Conservation (phyloP, 2,329 filamentous ascomycete genomes). For the Colletotrichum liriopes region DNA sequence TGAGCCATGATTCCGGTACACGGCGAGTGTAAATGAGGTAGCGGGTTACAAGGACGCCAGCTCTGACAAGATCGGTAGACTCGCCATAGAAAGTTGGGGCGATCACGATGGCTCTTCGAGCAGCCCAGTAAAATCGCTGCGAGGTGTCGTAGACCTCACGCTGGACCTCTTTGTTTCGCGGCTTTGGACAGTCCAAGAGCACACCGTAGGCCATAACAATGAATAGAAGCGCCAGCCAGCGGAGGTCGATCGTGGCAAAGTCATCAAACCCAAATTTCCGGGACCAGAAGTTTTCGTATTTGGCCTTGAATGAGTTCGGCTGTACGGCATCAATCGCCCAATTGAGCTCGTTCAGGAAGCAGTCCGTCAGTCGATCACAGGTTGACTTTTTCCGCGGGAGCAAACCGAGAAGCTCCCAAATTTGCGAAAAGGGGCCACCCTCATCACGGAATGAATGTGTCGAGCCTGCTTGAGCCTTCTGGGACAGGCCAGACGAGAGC, state of each 20-base stretch:
- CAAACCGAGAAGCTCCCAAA: slow-evolving; percentile 58
- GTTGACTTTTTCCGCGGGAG: slow-evolving; percentile 55
- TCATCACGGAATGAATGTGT: slow-evolving; percentile 40
- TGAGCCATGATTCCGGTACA: slow-evolving; percentile 58
- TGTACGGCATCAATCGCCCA: slow-evolving; percentile 56
- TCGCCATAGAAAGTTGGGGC: slow-evolving; percentile 60
- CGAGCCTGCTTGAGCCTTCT: slow-evolving; percentile 44
- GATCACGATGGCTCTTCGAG: slow-evolving; percentile 56
- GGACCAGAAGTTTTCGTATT: slow-evolving; percentile 57
- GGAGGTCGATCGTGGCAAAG: slow-evolving; percentile 56
- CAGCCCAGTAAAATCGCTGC: slow-evolving; percentile 59
- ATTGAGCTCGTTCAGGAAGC: slow-evolving; percentile 55
- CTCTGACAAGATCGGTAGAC: slow-evolving; percentile 57
- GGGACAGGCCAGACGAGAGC: slow-evolving; percentile 45
- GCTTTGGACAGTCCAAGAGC: slow-evolving; percentile 53
- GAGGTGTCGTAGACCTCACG: slow-evolving; percentile 56
- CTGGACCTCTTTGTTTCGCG: slow-evolving; percentile 52
- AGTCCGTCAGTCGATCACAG: slow-evolving; percentile 53
- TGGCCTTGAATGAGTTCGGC: slow-evolving; percentile 51
- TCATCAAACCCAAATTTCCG: slow-evolving; percentile 58
- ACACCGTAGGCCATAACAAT: slow-evolving; percentile 58
- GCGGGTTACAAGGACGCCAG: slow-evolving; percentile 56
- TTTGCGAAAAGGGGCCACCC: slow-evolving; percentile 51
- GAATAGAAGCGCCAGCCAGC: slow-evolving; percentile 59
- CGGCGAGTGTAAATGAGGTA: slow-evolving; percentile 58